These are phyloP conservation scores for Dactylellina leptospora DNA, from an alignment of 2,329 filamentous ascomycete genomes.

Conservation along the genomic window DNA sequence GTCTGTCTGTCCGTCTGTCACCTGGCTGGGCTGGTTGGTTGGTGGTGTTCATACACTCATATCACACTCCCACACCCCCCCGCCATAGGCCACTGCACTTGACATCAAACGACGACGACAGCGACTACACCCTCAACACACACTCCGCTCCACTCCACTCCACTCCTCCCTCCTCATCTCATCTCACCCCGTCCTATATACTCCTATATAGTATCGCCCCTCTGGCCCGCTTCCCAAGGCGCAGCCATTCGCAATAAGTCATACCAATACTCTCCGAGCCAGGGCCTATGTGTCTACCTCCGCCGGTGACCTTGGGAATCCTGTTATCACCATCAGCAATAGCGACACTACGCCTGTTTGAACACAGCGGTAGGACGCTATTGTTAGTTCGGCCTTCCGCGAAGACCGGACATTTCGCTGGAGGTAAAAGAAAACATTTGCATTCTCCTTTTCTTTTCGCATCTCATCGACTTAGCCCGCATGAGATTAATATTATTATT, in stretches of 20 bases:
- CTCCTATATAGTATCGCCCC: constrained; percentile 8
- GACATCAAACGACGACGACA: not conserved
- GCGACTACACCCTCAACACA: not conserved
- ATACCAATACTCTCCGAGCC: too few species aligned
- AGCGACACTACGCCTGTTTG: constrained; percentile 22
- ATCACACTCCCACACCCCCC: too few species aligned
- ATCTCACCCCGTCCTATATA: not conserved
- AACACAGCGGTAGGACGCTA: constrained; percentile 15
- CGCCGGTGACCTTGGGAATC: too few species aligned
- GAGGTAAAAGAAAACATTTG: constrained; percentile 28
- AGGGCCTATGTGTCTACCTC: too few species aligned
- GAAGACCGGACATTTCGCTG: constrained; percentile 40
- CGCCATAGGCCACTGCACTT: not conserved
- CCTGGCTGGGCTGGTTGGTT: too few species aligned
- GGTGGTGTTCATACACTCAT: too few species aligned
- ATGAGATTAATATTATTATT: constrained; percentile 11
- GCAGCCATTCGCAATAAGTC: not conserved
- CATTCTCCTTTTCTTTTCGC: constrained; percentile 10
- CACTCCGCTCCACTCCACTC: constrained; percentile 1
- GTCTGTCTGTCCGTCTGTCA: too few species aligned
- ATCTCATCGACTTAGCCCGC: not conserved
- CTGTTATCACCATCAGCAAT: constrained; percentile 16
- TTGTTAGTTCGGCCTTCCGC: constrained; percentile 20
- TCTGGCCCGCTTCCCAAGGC: not conserved
- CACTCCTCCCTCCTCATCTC: constrained; percentile 1